Evolutionary conservation across 768 basidiomycete species (phyloP).

Genomic region (Rhodotorula diobovata): DNA sequence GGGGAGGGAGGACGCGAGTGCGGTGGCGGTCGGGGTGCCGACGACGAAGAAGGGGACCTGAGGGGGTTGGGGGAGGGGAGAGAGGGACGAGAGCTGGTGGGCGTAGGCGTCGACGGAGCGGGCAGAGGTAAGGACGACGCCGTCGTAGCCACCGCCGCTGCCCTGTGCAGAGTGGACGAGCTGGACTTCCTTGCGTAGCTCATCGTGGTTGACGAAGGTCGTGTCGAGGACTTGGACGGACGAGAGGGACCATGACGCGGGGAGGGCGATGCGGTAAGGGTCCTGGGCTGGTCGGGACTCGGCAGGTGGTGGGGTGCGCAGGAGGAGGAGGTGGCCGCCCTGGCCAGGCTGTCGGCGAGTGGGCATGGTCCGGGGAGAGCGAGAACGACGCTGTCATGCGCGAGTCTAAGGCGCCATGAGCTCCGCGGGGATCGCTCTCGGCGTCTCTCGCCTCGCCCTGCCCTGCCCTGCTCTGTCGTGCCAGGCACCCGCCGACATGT

Average conservation of each 20-base stretch:
- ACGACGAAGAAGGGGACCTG: constrained; percentile 71
- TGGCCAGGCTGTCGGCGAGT: too few species aligned
- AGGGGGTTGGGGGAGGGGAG: neutral
- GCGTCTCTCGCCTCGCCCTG: too few species aligned
- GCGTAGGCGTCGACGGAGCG: constrained; percentile 71
- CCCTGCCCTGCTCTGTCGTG: neutral
- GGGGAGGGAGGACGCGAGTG: constrained; percentile 46
- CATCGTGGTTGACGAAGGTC: constrained; percentile 53
- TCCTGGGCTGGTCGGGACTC: constrained; percentile 35
- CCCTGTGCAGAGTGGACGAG: constrained; percentile 48
- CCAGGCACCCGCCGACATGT: neutral
- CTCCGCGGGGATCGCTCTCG: neutral
- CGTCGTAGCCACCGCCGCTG: constrained; percentile 50
- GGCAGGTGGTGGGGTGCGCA: constrained; percentile 50
- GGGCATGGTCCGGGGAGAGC: neutral
- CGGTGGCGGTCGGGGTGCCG: constrained; percentile 60
- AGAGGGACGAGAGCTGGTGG: constrained; percentile 39
- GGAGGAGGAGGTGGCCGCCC: constrained; percentile 47
- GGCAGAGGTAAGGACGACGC: constrained; percentile 73
- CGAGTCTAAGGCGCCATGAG: neutral
- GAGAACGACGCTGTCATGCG: neutral
- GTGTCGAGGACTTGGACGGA: constrained; percentile 75
- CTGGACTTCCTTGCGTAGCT: constrained; percentile 51
- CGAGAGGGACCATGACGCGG: neutral
- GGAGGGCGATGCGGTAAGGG: neutral